Evolutionary conservation across 345 rosid species (phyloP).

Genomic region (Salix exigua): DNA sequence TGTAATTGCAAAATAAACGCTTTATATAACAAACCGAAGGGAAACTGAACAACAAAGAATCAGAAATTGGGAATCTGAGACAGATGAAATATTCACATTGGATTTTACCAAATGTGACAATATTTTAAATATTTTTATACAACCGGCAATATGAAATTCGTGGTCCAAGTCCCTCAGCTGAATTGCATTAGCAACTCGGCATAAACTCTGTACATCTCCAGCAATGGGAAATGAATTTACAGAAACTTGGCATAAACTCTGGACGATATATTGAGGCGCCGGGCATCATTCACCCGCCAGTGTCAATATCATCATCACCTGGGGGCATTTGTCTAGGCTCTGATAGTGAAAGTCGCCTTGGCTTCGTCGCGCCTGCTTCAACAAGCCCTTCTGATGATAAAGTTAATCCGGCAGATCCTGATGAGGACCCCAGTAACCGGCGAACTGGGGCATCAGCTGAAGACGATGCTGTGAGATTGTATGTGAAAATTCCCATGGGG

Average conservation of each 20-base stretch:
- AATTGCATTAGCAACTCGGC: constrained; percentile 37
- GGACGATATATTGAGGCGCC: constrained; percentile 17
- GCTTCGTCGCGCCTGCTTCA: constrained; percentile 53
- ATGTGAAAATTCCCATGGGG: constrained; percentile 80
- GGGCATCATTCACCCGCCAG: constrained; percentile 44
- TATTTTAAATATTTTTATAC: constrained; percentile 41
- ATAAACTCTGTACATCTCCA: constrained; percentile 56
- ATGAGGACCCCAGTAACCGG: constrained; percentile 48
- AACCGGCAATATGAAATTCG: constrained; percentile 40
- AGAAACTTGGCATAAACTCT: constrained; percentile 18
- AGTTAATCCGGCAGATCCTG: constrained; percentile 52
- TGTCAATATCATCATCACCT: constrained; percentile 63
- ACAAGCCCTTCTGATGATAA: constrained; percentile 64
- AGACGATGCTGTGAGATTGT: constrained; percentile 53
- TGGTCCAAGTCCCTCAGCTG: constrained; percentile 31
- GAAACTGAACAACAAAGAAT: constrained; percentile 11
- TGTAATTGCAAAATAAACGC: constrained; percentile 9
- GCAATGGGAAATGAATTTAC: constrained; percentile 53
- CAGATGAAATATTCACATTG: constrained; percentile 44
- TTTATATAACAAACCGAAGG: constrained; percentile 19
- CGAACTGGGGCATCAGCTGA: constrained; percentile 48
- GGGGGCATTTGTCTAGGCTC: constrained; percentile 80
- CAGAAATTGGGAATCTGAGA: constrained; percentile 25
- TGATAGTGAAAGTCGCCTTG: constrained; percentile 62
- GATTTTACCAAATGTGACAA: constrained; percentile 51